Conservation (phyloP, 2,329 filamentous ascomycete species). For the Epichloe scottii region DNA sequence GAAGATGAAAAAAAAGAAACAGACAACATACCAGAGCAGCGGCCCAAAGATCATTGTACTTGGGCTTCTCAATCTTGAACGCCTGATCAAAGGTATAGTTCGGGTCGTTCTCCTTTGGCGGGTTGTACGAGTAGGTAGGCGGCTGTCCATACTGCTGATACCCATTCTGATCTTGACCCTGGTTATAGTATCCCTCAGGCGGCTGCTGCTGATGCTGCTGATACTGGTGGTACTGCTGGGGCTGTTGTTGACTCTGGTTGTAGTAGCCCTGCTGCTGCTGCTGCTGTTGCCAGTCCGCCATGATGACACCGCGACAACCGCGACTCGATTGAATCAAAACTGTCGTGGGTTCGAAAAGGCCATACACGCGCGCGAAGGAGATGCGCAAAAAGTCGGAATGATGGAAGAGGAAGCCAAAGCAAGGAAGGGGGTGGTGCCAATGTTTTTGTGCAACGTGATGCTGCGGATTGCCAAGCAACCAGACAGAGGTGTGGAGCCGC, state of each 20-base stretch:
- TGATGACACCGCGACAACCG: conserved; percentile 1
- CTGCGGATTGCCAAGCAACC: background rate
- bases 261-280: conserved; percentile 1
- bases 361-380: background rate
- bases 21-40: conserved; percentile 51
- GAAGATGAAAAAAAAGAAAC: background rate
- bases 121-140: conserved; percentile 23
- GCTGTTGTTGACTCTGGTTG: conserved; percentile 3
- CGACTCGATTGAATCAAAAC: background rate
- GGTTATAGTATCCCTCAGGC: conserved; percentile 7
- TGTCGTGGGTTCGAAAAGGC: too few relatives aligned
- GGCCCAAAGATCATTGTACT: conserved; percentile 85
- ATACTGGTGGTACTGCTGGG: conserved; percentile 1
- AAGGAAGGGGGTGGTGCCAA: background rate
- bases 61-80: conserved; percentile 73
- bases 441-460: background rate
- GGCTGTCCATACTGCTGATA: conserved; percentile 18
- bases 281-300: background rate
- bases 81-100: conserved; percentile 60
- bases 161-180: conserved; percentile 11
- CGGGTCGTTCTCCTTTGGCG: conserved; percentile 26
- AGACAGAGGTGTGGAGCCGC: background rate
- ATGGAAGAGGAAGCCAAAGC: background rate
- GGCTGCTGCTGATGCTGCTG: conserved; percentile 9
- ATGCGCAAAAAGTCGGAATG: background rate